These are phyloP conservation scores for Cyclotella baltica DNA, from an alignment of 108 stramenopile genomes.

Conservation along the genomic window DNA sequence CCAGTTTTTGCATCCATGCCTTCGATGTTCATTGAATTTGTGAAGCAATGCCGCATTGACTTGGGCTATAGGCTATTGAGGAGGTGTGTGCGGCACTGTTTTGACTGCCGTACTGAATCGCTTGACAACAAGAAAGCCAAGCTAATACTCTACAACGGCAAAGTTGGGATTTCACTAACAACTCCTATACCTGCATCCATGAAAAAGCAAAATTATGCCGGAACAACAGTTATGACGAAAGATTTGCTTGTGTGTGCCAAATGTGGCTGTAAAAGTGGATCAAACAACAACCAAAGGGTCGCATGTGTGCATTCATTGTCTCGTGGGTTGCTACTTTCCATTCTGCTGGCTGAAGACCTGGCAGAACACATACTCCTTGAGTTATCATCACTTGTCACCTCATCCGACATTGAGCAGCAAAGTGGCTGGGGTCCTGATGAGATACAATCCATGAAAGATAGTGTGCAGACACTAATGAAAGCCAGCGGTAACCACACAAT, in stretches of 20 bases:
- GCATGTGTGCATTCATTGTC: constrained; percentile 17
- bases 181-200: constrained; percentile 29
- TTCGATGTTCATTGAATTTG: constrained; percentile 28
- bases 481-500: background rate
- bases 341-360: constrained; percentile 26
- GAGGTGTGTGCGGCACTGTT: constrained; percentile 21
- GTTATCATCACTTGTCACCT: constrained; percentile 23
- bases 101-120: constrained; percentile 24
- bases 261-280: no score
- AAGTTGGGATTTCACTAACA: constrained; percentile 15
- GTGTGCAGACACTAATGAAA: constrained; percentile 14
- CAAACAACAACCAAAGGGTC: background rate
- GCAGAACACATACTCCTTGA: constrained; percentile 26
- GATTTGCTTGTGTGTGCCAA: constrained; percentile 21
- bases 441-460: constrained; percentile 12
- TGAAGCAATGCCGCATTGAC: constrained; percentile 21
- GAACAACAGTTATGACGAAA: constrained; percentile 20
- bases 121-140: constrained; percentile 31
- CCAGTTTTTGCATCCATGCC: constrained; percentile 29
- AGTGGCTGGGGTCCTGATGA: constrained; percentile 13
- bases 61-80: constrained; percentile 20
- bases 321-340: constrained; percentile 13
- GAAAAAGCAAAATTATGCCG: constrained; percentile 33
- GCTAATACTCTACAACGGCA: constrained; percentile 21
- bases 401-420: constrained; percentile 14